phyloP scores from a whole-genome alignment of 1,139 yeast species.

The Chernovozyma aurita region DNA sequence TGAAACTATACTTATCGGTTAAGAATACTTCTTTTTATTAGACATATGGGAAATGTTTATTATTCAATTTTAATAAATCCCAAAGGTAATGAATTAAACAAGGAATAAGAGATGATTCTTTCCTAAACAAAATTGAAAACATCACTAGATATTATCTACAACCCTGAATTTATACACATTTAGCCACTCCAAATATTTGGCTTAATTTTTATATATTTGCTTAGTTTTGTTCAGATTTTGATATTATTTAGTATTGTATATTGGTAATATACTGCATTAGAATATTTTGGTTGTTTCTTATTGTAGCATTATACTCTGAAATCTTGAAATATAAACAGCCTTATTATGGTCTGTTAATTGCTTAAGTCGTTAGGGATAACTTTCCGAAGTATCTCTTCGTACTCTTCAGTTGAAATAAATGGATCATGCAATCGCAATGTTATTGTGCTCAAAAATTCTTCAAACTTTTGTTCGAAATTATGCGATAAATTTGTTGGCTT shows the following conservation, averaged over 20 bases:
- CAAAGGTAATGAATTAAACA: background rate
- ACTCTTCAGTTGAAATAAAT: constrained; percentile 6
- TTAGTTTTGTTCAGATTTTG: constrained; percentile 3
- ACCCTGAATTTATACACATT: background rate
- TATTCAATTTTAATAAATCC: background rate
- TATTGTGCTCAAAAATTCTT: too few relatives aligned
- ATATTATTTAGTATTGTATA: constrained; percentile 9
- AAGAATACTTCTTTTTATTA: too few relatives aligned
- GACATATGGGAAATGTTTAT: too few relatives aligned
- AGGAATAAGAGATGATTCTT: background rate
- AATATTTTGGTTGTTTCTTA: too few relatives aligned
- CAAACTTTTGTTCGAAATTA: constrained; percentile 14
- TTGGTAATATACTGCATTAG: constrained; percentile 13
- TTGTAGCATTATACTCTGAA: too few relatives aligned
- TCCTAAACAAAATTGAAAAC: background rate
- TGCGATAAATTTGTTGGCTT: constrained; percentile 43
- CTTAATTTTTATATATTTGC: background rate
- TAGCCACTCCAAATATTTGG: background rate
- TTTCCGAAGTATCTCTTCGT: constrained; percentile 22
- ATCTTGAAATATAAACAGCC: too few relatives aligned
- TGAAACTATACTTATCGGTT: constrained; percentile 74
- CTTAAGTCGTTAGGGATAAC: constrained; percentile 40
- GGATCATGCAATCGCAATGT: constrained; percentile 17
- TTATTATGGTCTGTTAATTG: too few relatives aligned
- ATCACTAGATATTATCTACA: background rate